Percentiles rank a stretch among this genome's conserved stretches.
Conservation (phyloP, 106 monocot genomes). For the Triglochin maritima region DNA sequence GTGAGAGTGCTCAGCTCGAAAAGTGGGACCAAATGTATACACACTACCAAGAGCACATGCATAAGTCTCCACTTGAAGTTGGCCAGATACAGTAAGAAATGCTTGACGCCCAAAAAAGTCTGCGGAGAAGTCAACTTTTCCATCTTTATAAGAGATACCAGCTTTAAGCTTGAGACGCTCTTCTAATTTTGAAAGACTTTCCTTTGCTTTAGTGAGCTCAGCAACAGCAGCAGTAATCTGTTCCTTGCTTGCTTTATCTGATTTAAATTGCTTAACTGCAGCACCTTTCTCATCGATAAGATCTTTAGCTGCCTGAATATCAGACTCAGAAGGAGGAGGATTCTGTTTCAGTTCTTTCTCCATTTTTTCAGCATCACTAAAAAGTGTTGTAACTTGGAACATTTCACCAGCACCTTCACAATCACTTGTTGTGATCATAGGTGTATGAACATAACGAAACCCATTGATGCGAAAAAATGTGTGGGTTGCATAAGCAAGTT, state of each 20-base stretch:
- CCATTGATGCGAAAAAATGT: constrained; percentile 72
- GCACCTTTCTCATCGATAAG: constrained; percentile 62
- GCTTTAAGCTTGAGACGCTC: constrained; percentile 63
- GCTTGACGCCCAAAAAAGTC: constrained; percentile 90
- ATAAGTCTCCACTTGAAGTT: constrained; percentile 85
- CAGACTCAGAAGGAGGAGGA: constrained; percentile 68
- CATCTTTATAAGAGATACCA: constrained; percentile 66
- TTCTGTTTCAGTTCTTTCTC: constrained; percentile 68
- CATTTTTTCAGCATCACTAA: constrained; percentile 69
- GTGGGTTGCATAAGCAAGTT: constrained; percentile 74
- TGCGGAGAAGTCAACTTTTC: constrained; percentile 47
- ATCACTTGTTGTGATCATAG: constrained; percentile 86
- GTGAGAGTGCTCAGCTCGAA: constrained; percentile 91
- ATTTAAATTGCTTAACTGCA: constrained; percentile 51
- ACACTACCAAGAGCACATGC: constrained; percentile 93
- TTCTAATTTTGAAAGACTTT: constrained; percentile 55
- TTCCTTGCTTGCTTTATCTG: constrained; percentile 49
- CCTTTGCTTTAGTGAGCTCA: constrained; percentile 61
- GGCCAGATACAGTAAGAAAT: constrained; percentile 84
- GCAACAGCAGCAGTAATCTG: constrained; percentile 43
- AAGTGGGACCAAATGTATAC: constrained; percentile 97
- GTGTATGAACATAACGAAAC: constrained; percentile 85
- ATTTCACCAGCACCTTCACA: constrained; percentile 95
- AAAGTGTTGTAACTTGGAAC: constrained; percentile 84
- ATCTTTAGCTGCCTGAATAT: constrained; percentile 53